phyloP scores from a whole-genome alignment of 768 basidiomycete species.

The Leucocoprinus leucothites region DNA sequence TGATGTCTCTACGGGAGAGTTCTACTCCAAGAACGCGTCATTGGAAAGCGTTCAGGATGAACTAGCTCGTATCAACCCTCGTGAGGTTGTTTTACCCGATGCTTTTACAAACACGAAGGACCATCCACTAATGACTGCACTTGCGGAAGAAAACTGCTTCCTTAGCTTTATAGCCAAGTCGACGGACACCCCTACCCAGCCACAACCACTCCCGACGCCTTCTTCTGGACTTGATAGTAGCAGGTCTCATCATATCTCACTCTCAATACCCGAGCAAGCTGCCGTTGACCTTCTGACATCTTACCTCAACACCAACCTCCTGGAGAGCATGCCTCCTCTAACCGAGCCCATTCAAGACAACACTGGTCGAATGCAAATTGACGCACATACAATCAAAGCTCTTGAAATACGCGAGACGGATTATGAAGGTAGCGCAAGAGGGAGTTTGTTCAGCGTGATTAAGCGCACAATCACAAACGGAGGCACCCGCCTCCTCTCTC shows the following conservation, averaged over 20 bases:
- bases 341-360: constrained; percentile 55
- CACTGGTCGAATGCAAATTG: constrained; percentile 77
- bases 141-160: constrained; percentile 54
- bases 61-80: constrained; percentile 74
- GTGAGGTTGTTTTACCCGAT: constrained; percentile 72
- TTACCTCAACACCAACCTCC: constrained; percentile 63
- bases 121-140: constrained; percentile 44
- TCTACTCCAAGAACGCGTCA: constrained; percentile 68
- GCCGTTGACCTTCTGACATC: constrained; percentile 63
- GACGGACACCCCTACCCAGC: not conserved
- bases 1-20: constrained; percentile 92
- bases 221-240: too few species aligned
- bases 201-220: too few species aligned
- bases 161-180: constrained; percentile 41
- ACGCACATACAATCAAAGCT: constrained; percentile 85
- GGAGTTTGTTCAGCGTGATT: constrained; percentile 71
- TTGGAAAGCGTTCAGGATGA: constrained; percentile 70
- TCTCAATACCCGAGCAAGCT: constrained; percentile 40
- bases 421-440: constrained; percentile 68
- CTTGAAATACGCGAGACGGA: constrained; percentile 79
- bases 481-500: constrained; percentile 69
- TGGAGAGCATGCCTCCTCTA: constrained; percentile 76
- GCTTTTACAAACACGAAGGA: constrained; percentile 29
- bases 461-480: constrained; percentile 77
- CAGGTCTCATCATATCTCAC: constrained; percentile 6